Evolutionary conservation across 768 basidiomycete genomes (phyloP), one percentile per base, ranked within the genome.

Genomic region (Obba rivulosa): DNA sequence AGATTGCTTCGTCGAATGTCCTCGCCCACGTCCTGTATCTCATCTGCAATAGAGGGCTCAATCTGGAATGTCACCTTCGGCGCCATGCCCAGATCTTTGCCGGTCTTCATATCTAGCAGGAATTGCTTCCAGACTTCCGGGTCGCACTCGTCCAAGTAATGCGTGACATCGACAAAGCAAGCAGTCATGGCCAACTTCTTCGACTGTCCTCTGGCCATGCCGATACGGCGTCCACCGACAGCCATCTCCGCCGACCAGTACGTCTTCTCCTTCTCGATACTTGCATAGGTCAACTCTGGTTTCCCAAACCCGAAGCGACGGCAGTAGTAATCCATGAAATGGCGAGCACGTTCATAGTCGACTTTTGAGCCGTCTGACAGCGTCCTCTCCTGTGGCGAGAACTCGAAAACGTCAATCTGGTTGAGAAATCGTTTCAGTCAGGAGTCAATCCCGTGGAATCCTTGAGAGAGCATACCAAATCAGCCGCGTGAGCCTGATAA

Each of bases 301-400:
- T 77, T 79, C 9, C 75, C 72, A 59, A 93, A 93, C 21, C 71
- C 69, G 62, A 81, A 96, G 31, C 81, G 75, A 39, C 81, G 78
- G 62, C 92, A 95, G 59, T 97, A 97, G 64, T 87, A 97, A 54
- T 94, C 93, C 85, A 96, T 93, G 71, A 97, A 97, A 51, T 78
- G 80, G 42, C 85, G 80, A 3, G 92, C 91, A 44, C 77, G 76
- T 44, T 90, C 87, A 43, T 83, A 83, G 7, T 69, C 69, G 53
- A 93, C 77, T 18, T 67, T 58, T 10, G 79, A 74, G 21, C 81
- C 80, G 58, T 92, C 85, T 2, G 82, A 78, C 10, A 93, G 60
- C 7, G 57, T 61, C 25, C 69, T 69, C 14, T 64, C 61, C 8
- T 45, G 7, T 1, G 60, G 48, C 23, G 48, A 52, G 17, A 28